Conservation (phyloP, 177 flowering plant genomes). For the Tripterygium wilfordii region DNA sequence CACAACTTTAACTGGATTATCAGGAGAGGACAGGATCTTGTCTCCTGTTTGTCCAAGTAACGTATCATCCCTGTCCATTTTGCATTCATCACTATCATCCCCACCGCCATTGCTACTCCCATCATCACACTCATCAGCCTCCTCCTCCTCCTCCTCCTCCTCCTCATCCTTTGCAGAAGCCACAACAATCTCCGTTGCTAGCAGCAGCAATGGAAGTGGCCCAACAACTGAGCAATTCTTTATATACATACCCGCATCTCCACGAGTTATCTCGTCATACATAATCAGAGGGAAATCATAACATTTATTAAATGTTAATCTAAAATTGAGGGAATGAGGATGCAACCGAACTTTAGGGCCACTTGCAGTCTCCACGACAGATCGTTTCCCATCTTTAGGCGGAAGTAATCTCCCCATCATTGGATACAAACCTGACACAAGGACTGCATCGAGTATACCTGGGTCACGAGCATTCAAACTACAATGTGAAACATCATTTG, state of each 20-base stretch:
- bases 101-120: conserved; percentile 8
- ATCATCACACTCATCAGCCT: conserved; percentile 20
- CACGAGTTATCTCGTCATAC: conserved; percentile 84
- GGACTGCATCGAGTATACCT: conserved; percentile 84
- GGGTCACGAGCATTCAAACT: conserved; percentile 74
- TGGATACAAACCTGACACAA: conserved; percentile 85
- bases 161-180: conserved; percentile 46
- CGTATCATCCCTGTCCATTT: conserved; percentile 16
- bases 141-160: conserved; percentile 32
- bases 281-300: conserved; percentile 35
- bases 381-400: conserved; percentile 24
- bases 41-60: conserved; percentile 29
- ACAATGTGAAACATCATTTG: conserved; percentile 48
- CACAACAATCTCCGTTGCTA: conserved; percentile 80
- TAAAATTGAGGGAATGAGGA: conserved; percentile 48
- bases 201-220: conserved; percentile 67
- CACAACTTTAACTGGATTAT: conserved; percentile 56
- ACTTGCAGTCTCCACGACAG: conserved; percentile 53
- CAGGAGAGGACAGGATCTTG: conserved; percentile 72
- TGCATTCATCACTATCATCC: conserved; percentile 35
- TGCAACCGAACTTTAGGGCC: conserved; percentile 70
- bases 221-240: conserved; percentile 68
- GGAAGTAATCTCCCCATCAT: conserved; percentile 73
- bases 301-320: conserved; percentile 21
- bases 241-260: conserved; percentile 57